Evolutionary conservation across 2,329 filamentous ascomycete species (phyloP), one percentile per base, ranked within the genome.

Genomic region (Amauroascus verrucosus): DNA sequence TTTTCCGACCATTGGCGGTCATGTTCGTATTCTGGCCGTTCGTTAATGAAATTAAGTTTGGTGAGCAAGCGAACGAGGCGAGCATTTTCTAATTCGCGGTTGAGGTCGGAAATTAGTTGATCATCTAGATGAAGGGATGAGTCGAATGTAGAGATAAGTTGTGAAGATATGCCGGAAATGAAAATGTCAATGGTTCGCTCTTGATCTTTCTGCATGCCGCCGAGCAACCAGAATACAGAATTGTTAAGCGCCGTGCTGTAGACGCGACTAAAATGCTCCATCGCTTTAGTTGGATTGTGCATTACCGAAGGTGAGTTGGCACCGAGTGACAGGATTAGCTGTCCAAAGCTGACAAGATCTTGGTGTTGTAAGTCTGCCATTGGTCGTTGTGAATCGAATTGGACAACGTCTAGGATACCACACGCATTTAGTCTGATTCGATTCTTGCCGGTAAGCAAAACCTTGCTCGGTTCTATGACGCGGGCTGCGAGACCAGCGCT

Each of bases 361-460:
- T 94, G 87, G 61, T 88, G 83, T 65, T 98, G 93, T 0, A 93
- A 76, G 35, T 97, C 88, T 16, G 79, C 70, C 1, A 91, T 62
- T 2, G 84, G 76, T 22, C 81, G 80, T 48, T 81, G 77, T 30
- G 78, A 75, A 50, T 96, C 90, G 62, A 82, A 88, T 56, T 94
- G 84, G 16, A 95, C 80, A 32, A 98, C 88, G 64, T 98, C 93
- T 56, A 95, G 75, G 30, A 98, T 84, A 1, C 84, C 86, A 68
- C 91, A 97, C 14, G 86, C 89, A 63, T 86, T 91, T 40, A 98
- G 75, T 30, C 91, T 84, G 58, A 98, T 81, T 30, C 90, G 85
- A 64, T 91, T 93, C 70, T 91, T 95, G 43, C 88, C 86, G 0
- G 91, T 96, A 20, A 97, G 66, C 14, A 98, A 78, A 54, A 98